Base-by-base conservation (phyloP, 1,139 yeast genomes). In the Geotrichum candidum region DNA sequence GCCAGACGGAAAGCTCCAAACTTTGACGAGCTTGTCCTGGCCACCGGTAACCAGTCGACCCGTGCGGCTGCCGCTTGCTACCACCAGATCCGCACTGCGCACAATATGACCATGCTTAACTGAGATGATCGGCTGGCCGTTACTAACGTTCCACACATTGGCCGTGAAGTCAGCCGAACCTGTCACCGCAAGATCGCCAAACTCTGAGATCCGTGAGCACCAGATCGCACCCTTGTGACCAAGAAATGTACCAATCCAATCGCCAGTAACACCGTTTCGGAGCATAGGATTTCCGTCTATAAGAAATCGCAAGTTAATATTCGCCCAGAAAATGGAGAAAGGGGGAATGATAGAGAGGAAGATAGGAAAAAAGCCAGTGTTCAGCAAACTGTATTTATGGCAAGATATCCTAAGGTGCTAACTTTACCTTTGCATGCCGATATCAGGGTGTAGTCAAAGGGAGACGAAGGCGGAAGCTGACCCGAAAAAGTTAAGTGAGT, bases 191-290 rank as follows among this genome's bases (percentile, higher is more conserved):
- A 60, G 62, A 2, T 63, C 58, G 7, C 72, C 74, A 58, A 71
- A 71, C 3, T 62, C 56, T 29, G 73, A 69, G 48, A 75, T 59
- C 27, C 73, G 64, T n/a, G 75, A 69, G 57, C 76, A 72, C 76
- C 77, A 73, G 6, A 72, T 72, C 5, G 78, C 77, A 3, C 78
- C 78, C 58, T 74, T 73, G 59, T 75, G 78, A 13, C 78, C 78
- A 10, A 74, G 63, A 60, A 71, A 75, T 3, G 78, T 74, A 41
- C 78, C 78, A 41, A 75, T 68, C 78, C 78, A 75, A 64, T 75
- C 78, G 1, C 78, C 78, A 15, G 77, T 74, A 27, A 71, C 69
- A 0, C 78, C 78, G 57, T 74, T 73, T 35, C 78, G 66, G 11
- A 75, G 68, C 68, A 75, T 74, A n/a, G 78, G 77, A 41, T 73